These are phyloP conservation scores for Cenchrus fungigraminus DNA, from an alignment of 176 grass and related monocot species.

Conservation along the genomic window DNA sequence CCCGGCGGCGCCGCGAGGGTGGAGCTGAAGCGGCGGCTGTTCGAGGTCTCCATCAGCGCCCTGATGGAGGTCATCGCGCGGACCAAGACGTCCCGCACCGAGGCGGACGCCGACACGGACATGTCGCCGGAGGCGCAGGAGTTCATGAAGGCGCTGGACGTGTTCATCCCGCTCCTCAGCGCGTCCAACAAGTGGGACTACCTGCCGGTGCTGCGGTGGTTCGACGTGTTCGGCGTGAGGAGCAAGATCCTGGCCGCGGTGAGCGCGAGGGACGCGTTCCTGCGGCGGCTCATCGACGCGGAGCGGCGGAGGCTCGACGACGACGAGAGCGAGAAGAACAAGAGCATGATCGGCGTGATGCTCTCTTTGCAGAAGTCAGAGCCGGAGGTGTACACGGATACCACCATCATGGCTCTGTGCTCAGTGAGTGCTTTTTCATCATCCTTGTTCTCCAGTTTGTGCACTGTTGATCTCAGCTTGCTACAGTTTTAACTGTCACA, in stretches of 20 bases:
- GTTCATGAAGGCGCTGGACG: slow-evolving; percentile 50
- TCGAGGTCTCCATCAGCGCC: slow-evolving; percentile 50
- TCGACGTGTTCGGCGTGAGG: slow-evolving; percentile 40
- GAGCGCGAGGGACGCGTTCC: slow-evolving; percentile 39
- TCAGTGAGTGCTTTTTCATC: slow-evolving; percentile 32
- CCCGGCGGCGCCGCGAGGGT: slow-evolving; percentile 5
- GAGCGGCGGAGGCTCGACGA: neutral
- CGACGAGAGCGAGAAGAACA: slow-evolving; percentile 7
- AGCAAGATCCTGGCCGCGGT: slow-evolving; percentile 35
- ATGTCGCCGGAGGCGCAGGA: slow-evolving; percentile 36
- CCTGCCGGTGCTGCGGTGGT: slow-evolving; percentile 42
- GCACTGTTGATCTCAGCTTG: neutral
- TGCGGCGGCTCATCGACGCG: slow-evolving; percentile 48
- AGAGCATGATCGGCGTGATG: slow-evolving; percentile 54
- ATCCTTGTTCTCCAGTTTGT: neutral
- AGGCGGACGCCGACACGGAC: slow-evolving; percentile 33
- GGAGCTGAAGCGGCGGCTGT: slow-evolving; percentile 58
- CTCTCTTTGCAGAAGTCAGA: slow-evolving; percentile 53
- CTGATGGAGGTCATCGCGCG: slow-evolving; percentile 54
- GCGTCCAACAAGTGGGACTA: slow-evolving; percentile 43
- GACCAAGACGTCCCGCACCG: slow-evolving; percentile 25
- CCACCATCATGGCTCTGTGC: slow-evolving; percentile 48
- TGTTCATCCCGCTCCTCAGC: slow-evolving; percentile 27
- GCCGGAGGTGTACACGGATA: slow-evolving; percentile 55
- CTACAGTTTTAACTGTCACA: neutral